phyloP scores from a whole-genome alignment of 2,329 filamentous ascomycete species.

The Thielaviopsis populi region DNA sequence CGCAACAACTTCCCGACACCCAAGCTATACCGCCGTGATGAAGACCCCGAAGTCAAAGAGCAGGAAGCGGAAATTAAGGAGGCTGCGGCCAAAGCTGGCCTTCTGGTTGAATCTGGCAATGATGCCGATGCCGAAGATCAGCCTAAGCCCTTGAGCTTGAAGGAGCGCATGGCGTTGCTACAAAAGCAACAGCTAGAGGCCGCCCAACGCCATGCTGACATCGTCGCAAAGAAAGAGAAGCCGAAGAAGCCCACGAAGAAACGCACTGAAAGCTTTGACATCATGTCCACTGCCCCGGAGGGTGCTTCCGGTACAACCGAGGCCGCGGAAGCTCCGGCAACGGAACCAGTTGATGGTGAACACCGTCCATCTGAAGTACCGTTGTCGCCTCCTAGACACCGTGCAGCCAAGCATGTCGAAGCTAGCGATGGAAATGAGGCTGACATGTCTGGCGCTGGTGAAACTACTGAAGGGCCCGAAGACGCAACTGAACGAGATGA shows the following conservation, averaged over 20 bases:
- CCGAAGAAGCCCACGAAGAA: conserved; percentile 59
- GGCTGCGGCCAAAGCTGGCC: conserved; percentile 52
- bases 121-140: conserved; percentile 55
- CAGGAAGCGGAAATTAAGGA: conserved; percentile 50
- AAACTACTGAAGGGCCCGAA: conserved; percentile 47
- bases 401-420: conserved; percentile 25
- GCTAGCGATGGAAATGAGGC: conserved; percentile 47
- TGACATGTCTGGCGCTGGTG: conserved; percentile 48
- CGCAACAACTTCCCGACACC: conserved; percentile 50
- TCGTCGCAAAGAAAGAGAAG: conserved; percentile 70
- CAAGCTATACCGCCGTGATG: conserved; percentile 72
- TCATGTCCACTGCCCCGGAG: conserved; percentile 22
- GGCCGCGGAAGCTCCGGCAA: conserved; percentile 34
- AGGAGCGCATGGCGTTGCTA: conserved; percentile 84
- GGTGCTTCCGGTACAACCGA: conserved; percentile 27
- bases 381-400: conserved; percentile 37
- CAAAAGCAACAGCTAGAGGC: conserved; percentile 91
- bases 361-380: conserved; percentile 28
- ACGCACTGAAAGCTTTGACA: conserved; percentile 34
- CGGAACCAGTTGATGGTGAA: conserved; percentile 30
- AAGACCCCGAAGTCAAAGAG: conserved; percentile 60
- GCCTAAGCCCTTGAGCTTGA: conserved; percentile 83
- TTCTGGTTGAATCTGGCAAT: conserved; percentile 34
- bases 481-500: conserved; percentile 58
- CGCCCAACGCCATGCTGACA: conserved; percentile 65